Evolutionary conservation across 495 filamentous ascomycete species (phyloP), one percentile per base, ranked within the genome.

Genomic region (Zalerion maritima): DNA sequence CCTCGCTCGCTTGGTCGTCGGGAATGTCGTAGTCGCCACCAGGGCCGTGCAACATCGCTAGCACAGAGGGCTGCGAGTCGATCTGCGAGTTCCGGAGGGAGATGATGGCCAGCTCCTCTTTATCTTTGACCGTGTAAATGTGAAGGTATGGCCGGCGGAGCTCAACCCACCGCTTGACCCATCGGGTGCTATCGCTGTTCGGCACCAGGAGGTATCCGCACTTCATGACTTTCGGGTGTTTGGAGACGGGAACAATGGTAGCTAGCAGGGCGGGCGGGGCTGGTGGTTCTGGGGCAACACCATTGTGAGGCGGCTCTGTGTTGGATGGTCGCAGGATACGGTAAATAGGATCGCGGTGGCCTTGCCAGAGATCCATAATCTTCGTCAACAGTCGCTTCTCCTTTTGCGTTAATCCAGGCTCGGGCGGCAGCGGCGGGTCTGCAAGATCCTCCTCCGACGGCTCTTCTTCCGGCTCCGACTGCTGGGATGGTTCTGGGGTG

Each of bases 151-250:
- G 91, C 22, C 78, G 71, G 14, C 89, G 74, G 17, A 99, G 71
- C 45, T 99, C 91, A 26, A 93, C 82, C 45, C 86, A 94, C 23
- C 87, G 79, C 37, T 84, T 81, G 4, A 79, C 61, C 89, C 89
- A 99, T 34, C 73, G 67, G 15, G 75, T 76, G 15, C 75, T 76
- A 27, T 78, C 70, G 32, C 67, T 64, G 39, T 72, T 72, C 4
- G 86, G 84, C 3, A 75, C 79, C 11, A 92, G 58, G 16, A 96
- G 71, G 45, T 87, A 86, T 20, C 84, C 84, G 5, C 73, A 70
- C 54, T 87, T 91, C 25, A 83, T 60, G n/a, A 81, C 65, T 11
- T 66, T 64, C 2, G 82, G 62, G 35, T 77, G 78, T 49, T 81
- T 92, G 28, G 72, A 68, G 12, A 85, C 66, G 24, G 69, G 65